phyloP scores from a whole-genome alignment of 768 basidiomycete genomes.

The Tricholomella constricta region DNA sequence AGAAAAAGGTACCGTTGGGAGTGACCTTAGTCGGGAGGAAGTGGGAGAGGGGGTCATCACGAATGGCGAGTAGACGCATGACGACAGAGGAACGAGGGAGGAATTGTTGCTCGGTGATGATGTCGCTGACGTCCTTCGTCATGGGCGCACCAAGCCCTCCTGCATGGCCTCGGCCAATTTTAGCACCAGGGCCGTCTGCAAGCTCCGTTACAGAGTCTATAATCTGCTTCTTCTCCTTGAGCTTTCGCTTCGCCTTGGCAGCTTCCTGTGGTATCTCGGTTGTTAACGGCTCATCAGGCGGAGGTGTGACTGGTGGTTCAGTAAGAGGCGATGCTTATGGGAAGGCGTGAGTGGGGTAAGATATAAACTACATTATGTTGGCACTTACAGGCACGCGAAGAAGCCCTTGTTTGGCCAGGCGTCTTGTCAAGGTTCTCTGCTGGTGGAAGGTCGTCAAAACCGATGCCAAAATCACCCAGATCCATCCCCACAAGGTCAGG shows the following conservation, averaged over 20 bases:
- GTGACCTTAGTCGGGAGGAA: conserved; percentile 85
- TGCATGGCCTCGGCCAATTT: conserved; percentile 55
- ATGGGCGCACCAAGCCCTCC: conserved; percentile 56
- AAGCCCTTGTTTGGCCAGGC: conserved; percentile 58
- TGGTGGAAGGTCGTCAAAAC: conserved; percentile 59
- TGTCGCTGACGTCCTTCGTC: conserved; percentile 60
- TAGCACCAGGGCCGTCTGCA: conserved; percentile 58
- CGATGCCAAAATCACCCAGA: conserved; percentile 60
- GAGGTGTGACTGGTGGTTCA: conserved; percentile 77
- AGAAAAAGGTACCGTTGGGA: conserved; percentile 73
- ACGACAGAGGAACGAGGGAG: conserved; percentile 84
- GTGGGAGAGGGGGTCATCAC: conserved; percentile 79
- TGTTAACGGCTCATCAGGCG: conserved; percentile 55
- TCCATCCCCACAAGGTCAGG: conserved; percentile 65
- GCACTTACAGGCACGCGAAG: conserved; percentile 69
- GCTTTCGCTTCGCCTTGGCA: conserved; percentile 49
- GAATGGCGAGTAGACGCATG: conserved; percentile 84
- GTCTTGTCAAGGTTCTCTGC: conserved; percentile 49
- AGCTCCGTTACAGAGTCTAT: conserved; percentile 91
- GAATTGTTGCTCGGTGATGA: conserved; percentile 79
- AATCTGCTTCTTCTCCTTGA: conserved; percentile 81
- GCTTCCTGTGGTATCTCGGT: conserved; percentile 43
- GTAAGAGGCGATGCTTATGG: conserved; percentile 71
- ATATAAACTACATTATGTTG: not conserved
- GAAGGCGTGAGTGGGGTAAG: not conserved